These are phyloP conservation scores for Blastobotrys robertii DNA, from an alignment of 805 yeast species.

Conservation along the genomic window DNA sequence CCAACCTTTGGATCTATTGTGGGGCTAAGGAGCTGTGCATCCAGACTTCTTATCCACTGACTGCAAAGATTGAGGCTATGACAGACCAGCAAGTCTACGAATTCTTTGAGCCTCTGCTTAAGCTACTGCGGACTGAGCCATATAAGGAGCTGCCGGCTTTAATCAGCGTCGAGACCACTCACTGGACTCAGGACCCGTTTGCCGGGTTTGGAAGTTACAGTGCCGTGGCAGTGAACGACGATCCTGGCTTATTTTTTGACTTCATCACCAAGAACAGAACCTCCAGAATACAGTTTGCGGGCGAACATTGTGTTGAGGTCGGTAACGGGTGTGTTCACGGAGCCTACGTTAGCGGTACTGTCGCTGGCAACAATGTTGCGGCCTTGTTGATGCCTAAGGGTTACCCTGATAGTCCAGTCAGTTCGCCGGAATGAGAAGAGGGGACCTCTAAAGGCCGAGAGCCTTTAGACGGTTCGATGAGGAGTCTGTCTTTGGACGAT, in stretches of 20 bases:
- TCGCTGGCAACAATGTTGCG: no score
- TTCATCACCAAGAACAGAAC: slow-evolving; percentile 8
- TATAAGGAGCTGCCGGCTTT: slow-evolving; percentile 31
- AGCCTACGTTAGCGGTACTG: slow-evolving; percentile 65
- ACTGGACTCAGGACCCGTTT: slow-evolving; percentile 66
- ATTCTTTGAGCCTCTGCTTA: slow-evolving; percentile 43
- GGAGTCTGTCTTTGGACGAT: no score
- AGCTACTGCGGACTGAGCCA: slow-evolving; percentile 20
- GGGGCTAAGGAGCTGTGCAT: slow-evolving; percentile 43
- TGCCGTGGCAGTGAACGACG: slow-evolving; percentile 16
- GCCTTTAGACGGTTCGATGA: no score
- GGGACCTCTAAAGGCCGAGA: no score
- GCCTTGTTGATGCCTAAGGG: no score
- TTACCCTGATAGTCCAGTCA: no score
- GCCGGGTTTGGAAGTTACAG: slow-evolving; percentile 32
- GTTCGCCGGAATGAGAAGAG: no score
- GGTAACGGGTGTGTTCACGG: slow-evolving; percentile 93
- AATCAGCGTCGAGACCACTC: slow-evolving; percentile 34
- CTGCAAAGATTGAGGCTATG: slow-evolving; percentile 44
- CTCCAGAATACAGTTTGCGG: slow-evolving; percentile 59
- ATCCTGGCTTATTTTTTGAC: slow-evolving; percentile 15
- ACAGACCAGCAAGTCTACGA: slow-evolving; percentile 44
- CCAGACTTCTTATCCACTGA: slow-evolving; percentile 63
- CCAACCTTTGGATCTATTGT: slow-evolving; percentile 45
- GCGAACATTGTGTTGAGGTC: slow-evolving; percentile 78